phyloP scores from a whole-genome alignment of 306 rosid genomes.

The Fagus sylvatica region DNA sequence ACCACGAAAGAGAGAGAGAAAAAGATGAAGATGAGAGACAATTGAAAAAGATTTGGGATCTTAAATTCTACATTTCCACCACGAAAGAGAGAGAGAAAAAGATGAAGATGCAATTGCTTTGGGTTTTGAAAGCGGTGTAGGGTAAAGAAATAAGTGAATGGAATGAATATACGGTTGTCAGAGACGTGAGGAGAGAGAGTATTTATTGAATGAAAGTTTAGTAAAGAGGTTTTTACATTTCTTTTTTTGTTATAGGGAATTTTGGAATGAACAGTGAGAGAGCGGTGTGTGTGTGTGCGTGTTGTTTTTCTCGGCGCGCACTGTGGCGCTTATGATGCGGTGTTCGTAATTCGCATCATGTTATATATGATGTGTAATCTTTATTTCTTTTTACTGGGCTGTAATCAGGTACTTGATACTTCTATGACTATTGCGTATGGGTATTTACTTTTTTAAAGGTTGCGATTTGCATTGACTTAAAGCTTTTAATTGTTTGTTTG shows the following conservation, averaged over 20 bases:
- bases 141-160: constrained; percentile 26
- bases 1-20: constrained; percentile 35
- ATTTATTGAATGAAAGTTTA: neutral
- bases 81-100: constrained; percentile 31
- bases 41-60: no score
- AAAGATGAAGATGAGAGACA: constrained; percentile 5
- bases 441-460: no score
- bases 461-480: no score
- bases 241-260: neutral
- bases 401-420: no score
- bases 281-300: neutral
- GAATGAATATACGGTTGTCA: constrained; percentile 38
- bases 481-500: neutral
- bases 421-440: no score
- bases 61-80: constrained; percentile 45
- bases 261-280: constrained; percentile 1
- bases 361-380: neutral
- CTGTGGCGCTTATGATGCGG: constrained; percentile 40
- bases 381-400: no score
- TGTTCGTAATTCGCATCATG: constrained; percentile 34
- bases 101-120: constrained; percentile 1
- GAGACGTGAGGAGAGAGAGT: constrained; percentile 41
- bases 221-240: neutral
- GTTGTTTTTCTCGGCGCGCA: constrained; percentile 26
- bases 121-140: neutral